A percentile compares a stretch with the other conserved stretches of the same genome.
Evolutionary conservation across 1,284 basidiomycete genomes (phyloP).

Genomic region (Leccinum huronense): DNA sequence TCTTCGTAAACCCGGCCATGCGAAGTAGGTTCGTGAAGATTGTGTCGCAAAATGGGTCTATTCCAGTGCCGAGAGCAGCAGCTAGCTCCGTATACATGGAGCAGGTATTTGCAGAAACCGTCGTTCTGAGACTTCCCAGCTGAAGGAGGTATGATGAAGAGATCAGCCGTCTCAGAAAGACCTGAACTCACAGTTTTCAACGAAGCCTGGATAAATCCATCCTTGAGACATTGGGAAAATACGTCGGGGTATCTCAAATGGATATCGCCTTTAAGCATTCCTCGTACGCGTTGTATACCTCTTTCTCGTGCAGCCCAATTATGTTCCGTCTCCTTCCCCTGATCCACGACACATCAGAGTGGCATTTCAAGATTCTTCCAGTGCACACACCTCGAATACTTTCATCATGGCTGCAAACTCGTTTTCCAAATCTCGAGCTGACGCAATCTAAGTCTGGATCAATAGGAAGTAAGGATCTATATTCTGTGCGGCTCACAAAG

Average conservation of each 20-base stretch:
- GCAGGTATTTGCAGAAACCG: constrained; percentile 81
- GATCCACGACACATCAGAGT: constrained; percentile 16
- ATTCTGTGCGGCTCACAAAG: constrained; percentile 53
- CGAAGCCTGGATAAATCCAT: constrained; percentile 78
- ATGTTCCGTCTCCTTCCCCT: constrained; percentile 95
- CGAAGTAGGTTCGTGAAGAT: constrained; percentile 75
- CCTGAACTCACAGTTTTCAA: constrained; percentile 73
- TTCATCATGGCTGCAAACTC: constrained; percentile 81
- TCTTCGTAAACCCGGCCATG: constrained; percentile 94
- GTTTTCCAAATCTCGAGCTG: constrained; percentile 78
- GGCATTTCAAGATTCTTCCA: constrained; percentile 3
- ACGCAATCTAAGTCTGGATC: constrained; percentile 66
- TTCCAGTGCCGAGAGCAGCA: constrained; percentile 59
- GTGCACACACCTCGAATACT: constrained; percentile 65
- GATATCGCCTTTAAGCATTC: constrained; percentile 87
- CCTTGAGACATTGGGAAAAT: constrained; percentile 75
- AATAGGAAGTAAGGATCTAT: constrained; percentile 4
- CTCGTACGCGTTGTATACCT: constrained; percentile 77
- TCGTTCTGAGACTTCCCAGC: constrained; percentile 90
- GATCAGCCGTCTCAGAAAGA: not conserved
- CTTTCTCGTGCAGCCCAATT: constrained; percentile 91
- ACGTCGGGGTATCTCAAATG: constrained; percentile 70
- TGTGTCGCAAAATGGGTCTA: constrained; percentile 78
- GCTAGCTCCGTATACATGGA: constrained; percentile 79
- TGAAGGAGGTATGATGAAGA: constrained; percentile 34